Percentiles rank a stretch among this genome's conserved stretches.
phyloP scores from a whole-genome alignment of 2,329 filamentous ascomycete species.

The Aureobasidium sp. region DNA sequence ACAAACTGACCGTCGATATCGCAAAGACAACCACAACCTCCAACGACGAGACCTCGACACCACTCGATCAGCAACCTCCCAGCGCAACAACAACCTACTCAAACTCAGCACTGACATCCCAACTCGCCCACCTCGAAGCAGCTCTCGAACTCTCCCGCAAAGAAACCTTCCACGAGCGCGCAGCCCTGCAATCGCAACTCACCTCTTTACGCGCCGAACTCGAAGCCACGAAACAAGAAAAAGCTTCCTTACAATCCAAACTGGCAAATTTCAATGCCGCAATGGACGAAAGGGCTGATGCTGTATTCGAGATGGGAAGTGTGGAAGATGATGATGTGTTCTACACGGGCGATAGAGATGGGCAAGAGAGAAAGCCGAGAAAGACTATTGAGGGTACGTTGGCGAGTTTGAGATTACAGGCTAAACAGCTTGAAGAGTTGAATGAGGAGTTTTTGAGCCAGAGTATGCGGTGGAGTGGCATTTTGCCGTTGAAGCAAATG shows the following conservation, averaged over 20 bases:
- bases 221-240: neutral
- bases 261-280: neutral
- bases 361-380: neutral
- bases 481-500: neutral
- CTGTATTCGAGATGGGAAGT: neutral
- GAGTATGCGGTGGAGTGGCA: slow-evolving; percentile 16
- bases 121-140: slow-evolving; percentile 8
- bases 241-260: neutral
- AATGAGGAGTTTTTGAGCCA: slow-evolving; percentile 19
- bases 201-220: neutral
- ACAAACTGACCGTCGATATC: neutral
- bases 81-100: slow-evolving; percentile 6
- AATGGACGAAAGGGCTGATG: neutral
- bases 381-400: slow-evolving; percentile 18
- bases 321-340: neutral
- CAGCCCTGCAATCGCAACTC: neutral
- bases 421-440: slow-evolving; percentile 19
- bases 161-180: slow-evolving; percentile 1
- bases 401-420: slow-evolving; percentile 18
- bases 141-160: slow-evolving; percentile 1
- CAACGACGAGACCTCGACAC: neutral
- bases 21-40: neutral
- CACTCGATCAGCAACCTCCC: neutral
- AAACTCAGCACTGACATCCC: neutral
- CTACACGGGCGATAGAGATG: neutral